Evolutionary conservation across 1,139 yeast species (phyloP).

Genomic region (Candida albicans): DNA sequence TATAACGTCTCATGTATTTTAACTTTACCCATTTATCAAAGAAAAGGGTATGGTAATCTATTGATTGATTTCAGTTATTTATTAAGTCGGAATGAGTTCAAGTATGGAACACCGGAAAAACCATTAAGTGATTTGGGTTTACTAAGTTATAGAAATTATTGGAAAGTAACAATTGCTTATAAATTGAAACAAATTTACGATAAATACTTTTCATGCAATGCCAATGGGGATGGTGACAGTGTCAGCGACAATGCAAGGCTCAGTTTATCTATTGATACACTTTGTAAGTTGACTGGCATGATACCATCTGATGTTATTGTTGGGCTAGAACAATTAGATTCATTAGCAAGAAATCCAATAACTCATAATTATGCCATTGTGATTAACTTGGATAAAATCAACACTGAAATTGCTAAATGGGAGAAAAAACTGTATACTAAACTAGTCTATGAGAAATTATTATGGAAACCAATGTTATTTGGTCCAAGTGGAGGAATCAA

Average conservation of each 20-base stretch:
- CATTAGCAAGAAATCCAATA: slow-evolving; percentile 49
- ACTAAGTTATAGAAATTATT: slow-evolving; percentile 80
- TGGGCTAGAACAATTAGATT: slow-evolving; percentile 76
- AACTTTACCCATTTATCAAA: slow-evolving; percentile 83
- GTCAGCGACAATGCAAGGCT: slow-evolving; percentile 9
- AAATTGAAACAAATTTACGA: slow-evolving; percentile 32
- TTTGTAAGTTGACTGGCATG: slow-evolving; percentile 81
- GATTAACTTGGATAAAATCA: slow-evolving; percentile 49
- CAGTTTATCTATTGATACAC: slow-evolving; percentile 52
- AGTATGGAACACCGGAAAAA: slow-evolving; percentile 91
- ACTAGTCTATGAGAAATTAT: slow-evolving; percentile 50
- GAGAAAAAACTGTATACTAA: slow-evolving; percentile 52
- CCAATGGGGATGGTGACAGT: not conserved
- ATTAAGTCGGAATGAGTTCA: slow-evolving; percentile 69
- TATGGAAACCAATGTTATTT: slow-evolving; percentile 83
- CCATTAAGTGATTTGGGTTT: slow-evolving; percentile 88
- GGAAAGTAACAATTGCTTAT: slow-evolving; percentile 69
- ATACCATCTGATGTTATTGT: slow-evolving; percentile 81
- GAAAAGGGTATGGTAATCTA: slow-evolving; percentile 87
- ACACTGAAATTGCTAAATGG: slow-evolving; percentile 52
- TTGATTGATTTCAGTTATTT: slow-evolving; percentile 88
- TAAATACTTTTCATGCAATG: slow-evolving; percentile 14
- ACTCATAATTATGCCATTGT: slow-evolving; percentile 53
- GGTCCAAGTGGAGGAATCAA: slow-evolving; percentile 84
- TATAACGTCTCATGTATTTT: slow-evolving; percentile 89